Conservation (phyloP, 768 basidiomycete species). For the Dacryopinax primogenitus region DNA sequence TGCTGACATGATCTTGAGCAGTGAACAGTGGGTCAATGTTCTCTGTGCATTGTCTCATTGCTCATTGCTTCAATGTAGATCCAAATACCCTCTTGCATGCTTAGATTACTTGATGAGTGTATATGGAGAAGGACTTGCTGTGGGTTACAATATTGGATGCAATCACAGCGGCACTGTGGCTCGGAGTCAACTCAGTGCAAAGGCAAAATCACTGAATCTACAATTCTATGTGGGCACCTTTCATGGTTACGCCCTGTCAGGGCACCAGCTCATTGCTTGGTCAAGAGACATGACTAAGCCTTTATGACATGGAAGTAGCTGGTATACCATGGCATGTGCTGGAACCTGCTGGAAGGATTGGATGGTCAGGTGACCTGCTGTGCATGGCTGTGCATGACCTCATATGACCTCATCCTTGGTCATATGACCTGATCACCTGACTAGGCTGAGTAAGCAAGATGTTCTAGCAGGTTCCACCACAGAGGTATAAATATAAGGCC, state of each 20-base stretch:
- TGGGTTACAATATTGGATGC: conserved; percentile 5
- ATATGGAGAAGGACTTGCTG: not conserved
- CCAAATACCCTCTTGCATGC: conserved; percentile 4
- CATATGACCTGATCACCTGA: too few species aligned
- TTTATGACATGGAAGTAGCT: too few species aligned
- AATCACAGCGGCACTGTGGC: not conserved
- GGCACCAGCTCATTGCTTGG: too few species aligned
- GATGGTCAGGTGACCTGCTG: too few species aligned
- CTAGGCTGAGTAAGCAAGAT: too few species aligned
- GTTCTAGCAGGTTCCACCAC: too few species aligned
- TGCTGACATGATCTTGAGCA: conserved; percentile 8
- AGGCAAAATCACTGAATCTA: not conserved
- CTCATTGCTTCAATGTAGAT: not conserved
- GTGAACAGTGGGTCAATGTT: not conserved
- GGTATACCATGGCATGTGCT: too few species aligned
- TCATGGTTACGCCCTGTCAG: conserved; percentile 6
- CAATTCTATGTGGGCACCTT: conserved; percentile 6
- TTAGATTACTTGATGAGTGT: not conserved
- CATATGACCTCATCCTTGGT: too few species aligned
- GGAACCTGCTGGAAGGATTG: too few species aligned
- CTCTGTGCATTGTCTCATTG: not conserved
- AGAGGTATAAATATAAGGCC: too few species aligned
- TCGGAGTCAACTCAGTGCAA: not conserved
- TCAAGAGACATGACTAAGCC: too few species aligned
- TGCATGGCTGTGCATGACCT: too few species aligned